Evolutionary conservation across 1,284 basidiomycete genomes (phyloP).

Genomic region (Irpex sp.): DNA sequence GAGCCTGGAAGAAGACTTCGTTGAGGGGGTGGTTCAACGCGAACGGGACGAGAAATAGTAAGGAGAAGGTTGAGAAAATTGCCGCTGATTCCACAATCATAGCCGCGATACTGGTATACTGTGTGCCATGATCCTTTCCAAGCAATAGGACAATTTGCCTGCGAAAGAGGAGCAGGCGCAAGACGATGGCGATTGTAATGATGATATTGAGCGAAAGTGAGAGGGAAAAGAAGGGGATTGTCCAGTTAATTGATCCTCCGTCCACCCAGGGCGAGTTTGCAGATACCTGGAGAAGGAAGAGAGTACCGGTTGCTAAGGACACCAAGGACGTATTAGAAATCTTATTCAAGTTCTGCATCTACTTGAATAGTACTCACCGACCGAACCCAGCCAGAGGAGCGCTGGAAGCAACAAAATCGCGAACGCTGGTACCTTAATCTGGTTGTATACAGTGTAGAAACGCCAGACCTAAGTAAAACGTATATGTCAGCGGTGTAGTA

Average conservation of each 20-base stretch:
- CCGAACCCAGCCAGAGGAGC: conserved; percentile 1
- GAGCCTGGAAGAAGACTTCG: conserved; percentile 1
- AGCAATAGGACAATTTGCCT: conserved; percentile 22
- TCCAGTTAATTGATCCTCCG: not conserved
- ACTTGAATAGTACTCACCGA: not conserved
- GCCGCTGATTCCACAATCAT: conserved; percentile 31
- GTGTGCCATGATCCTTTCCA: conserved; percentile 18
- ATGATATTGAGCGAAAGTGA: conserved; percentile 30
- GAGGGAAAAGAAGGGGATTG: not conserved
- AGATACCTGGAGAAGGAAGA: conserved; percentile 5
- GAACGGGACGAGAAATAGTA: conserved; percentile 29
- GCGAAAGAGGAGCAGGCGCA: conserved; percentile 31
- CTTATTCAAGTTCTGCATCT: not conserved
- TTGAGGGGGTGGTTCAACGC: conserved; percentile 16
- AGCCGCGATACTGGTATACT: conserved; percentile 26
- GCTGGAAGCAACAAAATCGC: not conserved
- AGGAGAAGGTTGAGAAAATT: conserved; percentile 25
- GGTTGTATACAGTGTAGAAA: conserved; percentile 1
- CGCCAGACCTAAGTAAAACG: conserved; percentile 2
- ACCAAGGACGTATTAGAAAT: not conserved
- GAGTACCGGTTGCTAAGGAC: not conserved
- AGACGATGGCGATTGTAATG: conserved; percentile 33
- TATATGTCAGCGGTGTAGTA: not conserved
- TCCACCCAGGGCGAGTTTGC: not conserved
- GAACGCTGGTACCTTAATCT: not conserved